Conservation (phyloP, 331 rosid genomes). For the Pyrus hybrid region DNA sequence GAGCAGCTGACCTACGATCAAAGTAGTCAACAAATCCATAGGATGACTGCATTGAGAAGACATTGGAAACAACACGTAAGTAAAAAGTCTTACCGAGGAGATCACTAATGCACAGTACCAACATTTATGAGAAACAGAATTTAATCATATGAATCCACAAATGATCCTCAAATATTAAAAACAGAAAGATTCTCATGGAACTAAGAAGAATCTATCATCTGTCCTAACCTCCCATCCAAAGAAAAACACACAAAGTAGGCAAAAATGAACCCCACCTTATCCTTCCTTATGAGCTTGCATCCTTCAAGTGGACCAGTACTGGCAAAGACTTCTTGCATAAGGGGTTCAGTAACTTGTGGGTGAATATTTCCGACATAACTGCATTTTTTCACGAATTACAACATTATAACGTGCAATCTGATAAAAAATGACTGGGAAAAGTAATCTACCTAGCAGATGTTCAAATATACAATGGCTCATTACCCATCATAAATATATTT, state of each 20-base stretch:
- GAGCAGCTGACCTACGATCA: constrained; percentile 77
- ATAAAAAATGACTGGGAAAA: background rate
- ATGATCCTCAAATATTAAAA: background rate
- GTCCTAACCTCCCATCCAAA: background rate
- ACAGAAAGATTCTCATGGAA: background rate
- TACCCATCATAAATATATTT: background rate
- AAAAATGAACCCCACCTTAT: constrained; percentile 44
- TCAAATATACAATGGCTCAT: background rate
- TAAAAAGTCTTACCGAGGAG: background rate
- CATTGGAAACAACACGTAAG: background rate
- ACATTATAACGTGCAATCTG: constrained; percentile 6
- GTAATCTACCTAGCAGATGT: background rate
- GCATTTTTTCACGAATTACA: constrained; percentile 27
- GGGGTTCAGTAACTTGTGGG: constrained; percentile 77
- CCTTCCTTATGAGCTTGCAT: constrained; percentile 88
- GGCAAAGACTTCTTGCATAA: constrained; percentile 81
- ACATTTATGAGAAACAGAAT: too few relatives aligned
- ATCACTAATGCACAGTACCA: background rate
- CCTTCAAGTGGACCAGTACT: constrained; percentile 84
- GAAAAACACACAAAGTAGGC: background rate
- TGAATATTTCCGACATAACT: constrained; percentile 93
- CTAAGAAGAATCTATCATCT: background rate
- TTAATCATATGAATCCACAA: background rate
- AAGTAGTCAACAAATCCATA: constrained; percentile 89
- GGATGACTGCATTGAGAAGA: constrained; percentile 54